Base-by-base conservation (phyloP, 805 yeast species). In the Zygoascus ofunaensis region DNA sequence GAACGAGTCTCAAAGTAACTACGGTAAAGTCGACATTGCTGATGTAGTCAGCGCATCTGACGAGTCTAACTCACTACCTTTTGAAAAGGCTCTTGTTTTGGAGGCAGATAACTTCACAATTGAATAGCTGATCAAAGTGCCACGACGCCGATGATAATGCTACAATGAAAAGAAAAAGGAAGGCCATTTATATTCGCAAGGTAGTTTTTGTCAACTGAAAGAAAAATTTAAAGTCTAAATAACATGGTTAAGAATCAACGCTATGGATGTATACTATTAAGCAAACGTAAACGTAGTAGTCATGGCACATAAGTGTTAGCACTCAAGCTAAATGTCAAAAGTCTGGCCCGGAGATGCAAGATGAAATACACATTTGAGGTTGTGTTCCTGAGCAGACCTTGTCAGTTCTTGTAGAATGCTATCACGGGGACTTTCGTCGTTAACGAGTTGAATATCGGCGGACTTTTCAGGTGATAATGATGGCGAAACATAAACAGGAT, bases 11-110 rank as follows among this genome's bases (percentile, higher is more conserved):
- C 37, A 49, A 15, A 66, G 71, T 26, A 77, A 80, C 19, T 71
- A 84, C 50, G 86, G 90, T 44, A 72, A 75, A 42, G 79, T 89
- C 46, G 74, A 72, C 51, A 77, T 86, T 38, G 63, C 73, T 35
- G 79, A 74, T 47, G 77, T 84, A 48, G 74, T 76, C 21, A 64
- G 63, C 34, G 59, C 73, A 19, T 66, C 64, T 39, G 71, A 67
- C 44, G 77, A 76, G 69, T 53, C 52, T 28, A 76, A 73, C 52
- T 72, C 79, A 19, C 71, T 83, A 50, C 86, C 89, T 44, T 86
- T 78, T 62, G 87, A 80, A 54, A 73, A 80, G 59, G 74, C 76
- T 32, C 41, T 57, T 41, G 45, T 48, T 21, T 44, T 60, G 18
- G 54, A 44, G 22, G 37, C 60, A 5, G 65, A 58, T 32, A 83